Conservation (phyloP, 83 land plant genomes). For the Thuja plicata region DNA sequence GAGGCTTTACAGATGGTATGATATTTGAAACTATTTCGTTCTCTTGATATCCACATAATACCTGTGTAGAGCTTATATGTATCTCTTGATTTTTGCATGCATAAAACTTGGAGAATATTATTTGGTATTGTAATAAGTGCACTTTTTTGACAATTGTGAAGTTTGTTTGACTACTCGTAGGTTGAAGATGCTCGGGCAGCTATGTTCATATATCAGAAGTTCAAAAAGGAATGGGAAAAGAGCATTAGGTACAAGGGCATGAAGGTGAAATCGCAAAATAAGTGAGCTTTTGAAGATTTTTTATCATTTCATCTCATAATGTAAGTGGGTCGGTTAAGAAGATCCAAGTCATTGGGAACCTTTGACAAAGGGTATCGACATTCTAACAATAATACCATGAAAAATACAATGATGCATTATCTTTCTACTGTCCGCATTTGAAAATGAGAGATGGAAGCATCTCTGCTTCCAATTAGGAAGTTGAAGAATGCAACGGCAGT, state of each 20-base stretch:
- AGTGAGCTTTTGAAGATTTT: background rate
- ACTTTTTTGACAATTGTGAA: background rate
- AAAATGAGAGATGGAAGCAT: background rate
- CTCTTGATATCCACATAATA: background rate
- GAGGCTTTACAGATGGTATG: background rate
- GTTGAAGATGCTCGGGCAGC: constrained; percentile 74
- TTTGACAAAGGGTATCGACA: background rate
- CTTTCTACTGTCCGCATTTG: background rate
- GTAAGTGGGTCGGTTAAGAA: constrained; percentile 2
- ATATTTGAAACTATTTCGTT: background rate
- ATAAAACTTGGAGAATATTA: background rate
- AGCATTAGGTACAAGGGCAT: constrained; percentile 27
- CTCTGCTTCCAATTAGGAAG: background rate
- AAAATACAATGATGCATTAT: background rate
- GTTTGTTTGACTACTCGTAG: constrained; percentile 27
- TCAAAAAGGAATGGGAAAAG: constrained; percentile 62
- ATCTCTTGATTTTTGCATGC: background rate
- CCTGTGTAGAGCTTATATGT: background rate
- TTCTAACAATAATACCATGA: background rate
- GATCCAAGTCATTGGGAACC: background rate
- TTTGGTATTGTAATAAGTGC: background rate
- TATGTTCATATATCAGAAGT: constrained; percentile 63
- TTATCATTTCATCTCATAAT: background rate
- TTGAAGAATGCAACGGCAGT: background rate
- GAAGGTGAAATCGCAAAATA: background rate